Evolutionary conservation across 352 stramenopile species (phyloP).

Genomic region (Pythium biforme): DNA sequence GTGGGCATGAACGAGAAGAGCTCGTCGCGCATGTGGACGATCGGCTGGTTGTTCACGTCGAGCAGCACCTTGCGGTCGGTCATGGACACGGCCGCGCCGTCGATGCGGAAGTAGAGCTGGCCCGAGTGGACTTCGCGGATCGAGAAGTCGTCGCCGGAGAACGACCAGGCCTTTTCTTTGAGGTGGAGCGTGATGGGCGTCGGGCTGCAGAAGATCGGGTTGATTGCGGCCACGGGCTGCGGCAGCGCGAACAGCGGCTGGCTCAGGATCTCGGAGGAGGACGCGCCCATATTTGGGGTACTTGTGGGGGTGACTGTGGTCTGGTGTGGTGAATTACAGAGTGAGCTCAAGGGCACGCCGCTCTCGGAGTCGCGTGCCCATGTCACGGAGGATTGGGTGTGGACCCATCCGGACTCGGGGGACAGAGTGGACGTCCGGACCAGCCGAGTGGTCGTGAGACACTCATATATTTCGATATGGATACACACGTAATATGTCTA

Average conservation of each 20-base stretch:
- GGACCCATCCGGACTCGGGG: too few relatives aligned
- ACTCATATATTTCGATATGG: not conserved
- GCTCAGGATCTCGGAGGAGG: conserved; percentile 6
- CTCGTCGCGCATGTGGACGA: conserved; percentile 28
- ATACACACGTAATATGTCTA: too few relatives aligned
- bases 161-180: conserved; percentile 24
- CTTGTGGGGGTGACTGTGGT: not conserved
- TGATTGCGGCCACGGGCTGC: conserved; percentile 18
- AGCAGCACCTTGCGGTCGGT: conserved; percentile 30
- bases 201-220: conserved; percentile 20
- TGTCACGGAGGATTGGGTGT: too few relatives aligned
- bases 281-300: not conserved
- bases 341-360: too few relatives aligned
- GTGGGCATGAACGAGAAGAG: conserved; percentile 20
- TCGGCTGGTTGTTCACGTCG: conserved; percentile 17
- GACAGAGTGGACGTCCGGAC: too few relatives aligned
- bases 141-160: conserved; percentile 31
- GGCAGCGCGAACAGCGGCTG: conserved; percentile 14
- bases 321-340: not conserved
- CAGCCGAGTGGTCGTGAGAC: not conserved
- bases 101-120: conserved; percentile 25
- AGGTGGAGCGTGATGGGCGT: conserved; percentile 28
- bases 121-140: conserved; percentile 26
- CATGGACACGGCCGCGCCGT: conserved; percentile 20
- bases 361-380: too few relatives aligned